Evolutionary conservation across 2,329 filamentous ascomycete species (phyloP).

Genomic region (Podosphaera fusca): DNA sequence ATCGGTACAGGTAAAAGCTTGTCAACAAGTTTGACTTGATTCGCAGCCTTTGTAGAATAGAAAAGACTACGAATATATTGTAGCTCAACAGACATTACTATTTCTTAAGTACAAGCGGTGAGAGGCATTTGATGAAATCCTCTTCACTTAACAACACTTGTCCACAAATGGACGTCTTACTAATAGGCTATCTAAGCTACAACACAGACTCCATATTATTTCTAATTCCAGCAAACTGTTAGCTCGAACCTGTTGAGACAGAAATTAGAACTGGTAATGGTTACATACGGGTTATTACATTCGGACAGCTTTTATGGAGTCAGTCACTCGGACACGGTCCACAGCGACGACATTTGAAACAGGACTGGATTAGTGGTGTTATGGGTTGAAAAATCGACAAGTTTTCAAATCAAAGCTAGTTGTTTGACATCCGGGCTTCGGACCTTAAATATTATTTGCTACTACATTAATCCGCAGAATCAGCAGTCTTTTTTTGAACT

Average conservation of each 20-base stretch:
- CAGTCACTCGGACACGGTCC: background rate
- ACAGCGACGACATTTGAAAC: too few relatives aligned
- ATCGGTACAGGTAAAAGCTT: slow-evolving; percentile 36
- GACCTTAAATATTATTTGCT: background rate
- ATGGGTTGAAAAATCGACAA: too few relatives aligned
- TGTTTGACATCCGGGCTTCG: too few relatives aligned
- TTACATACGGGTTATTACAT: too few relatives aligned
- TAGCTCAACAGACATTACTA: background rate
- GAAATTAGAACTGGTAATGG: background rate
- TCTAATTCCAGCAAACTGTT: background rate
- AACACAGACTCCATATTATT: background rate
- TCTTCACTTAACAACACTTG: too few relatives aligned
- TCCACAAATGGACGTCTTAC: background rate
- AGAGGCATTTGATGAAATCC: too few relatives aligned
- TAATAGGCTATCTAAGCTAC: background rate
- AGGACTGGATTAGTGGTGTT: too few relatives aligned
- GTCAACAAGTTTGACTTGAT: background rate
- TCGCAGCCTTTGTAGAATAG: background rate
- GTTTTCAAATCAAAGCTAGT: too few relatives aligned
- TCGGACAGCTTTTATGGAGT: too few relatives aligned
- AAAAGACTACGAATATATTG: background rate
- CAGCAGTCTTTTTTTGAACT: background rate
- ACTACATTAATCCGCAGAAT: background rate
- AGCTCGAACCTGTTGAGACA: background rate
- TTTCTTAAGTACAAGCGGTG: background rate